Percentiles rank a stretch among this genome's conserved stretches.
These are phyloP conservation scores for Viola pubescens DNA, from an alignment of 441 rosid species.

Conservation along the genomic window DNA sequence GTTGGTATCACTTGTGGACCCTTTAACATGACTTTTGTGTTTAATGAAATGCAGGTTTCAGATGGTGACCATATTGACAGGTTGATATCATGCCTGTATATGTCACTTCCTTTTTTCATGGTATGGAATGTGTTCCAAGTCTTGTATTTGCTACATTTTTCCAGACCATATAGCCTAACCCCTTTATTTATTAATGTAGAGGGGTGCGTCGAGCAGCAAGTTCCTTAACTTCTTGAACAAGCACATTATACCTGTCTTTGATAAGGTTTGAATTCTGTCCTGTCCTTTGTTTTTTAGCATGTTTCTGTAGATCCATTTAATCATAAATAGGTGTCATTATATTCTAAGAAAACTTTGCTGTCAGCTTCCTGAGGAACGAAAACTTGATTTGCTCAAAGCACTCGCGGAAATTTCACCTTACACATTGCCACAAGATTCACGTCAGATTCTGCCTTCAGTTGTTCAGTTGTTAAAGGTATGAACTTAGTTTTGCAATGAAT, in stretches of 20 bases:
- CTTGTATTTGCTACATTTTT: conserved; percentile 7
- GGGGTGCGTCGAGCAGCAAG: conserved; percentile 90
- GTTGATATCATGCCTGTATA: conserved; percentile 83
- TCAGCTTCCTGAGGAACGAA: conserved; percentile 95
- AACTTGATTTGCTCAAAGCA: conserved; percentile 89
- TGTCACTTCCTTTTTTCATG: conserved; percentile 90
- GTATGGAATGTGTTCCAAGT: conserved; percentile 30
- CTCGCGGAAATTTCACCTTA: conserved; percentile 88
- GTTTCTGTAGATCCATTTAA: too few relatives aligned
- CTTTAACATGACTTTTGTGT: conserved; percentile 10
- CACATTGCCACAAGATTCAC: conserved; percentile 81
- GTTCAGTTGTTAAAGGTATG: conserved; percentile 80
- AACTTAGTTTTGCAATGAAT: not conserved
- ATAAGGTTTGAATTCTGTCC: conserved; percentile 41
- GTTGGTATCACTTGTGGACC: not conserved
- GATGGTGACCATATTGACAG: conserved; percentile 92
- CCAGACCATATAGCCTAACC: not conserved
- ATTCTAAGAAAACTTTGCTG: conserved; percentile 16
- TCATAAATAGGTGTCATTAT: too few relatives aligned
- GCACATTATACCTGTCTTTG: conserved; percentile 81
- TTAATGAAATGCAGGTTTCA: conserved; percentile 52
- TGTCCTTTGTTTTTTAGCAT: not conserved
- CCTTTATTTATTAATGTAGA: conserved; percentile 29
- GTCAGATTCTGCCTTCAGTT: conserved; percentile 84
- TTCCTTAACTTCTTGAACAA: conserved; percentile 79